Conservation (phyloP, 192 early-diverging fungal genomes). For the Backusella sp. region DNA sequence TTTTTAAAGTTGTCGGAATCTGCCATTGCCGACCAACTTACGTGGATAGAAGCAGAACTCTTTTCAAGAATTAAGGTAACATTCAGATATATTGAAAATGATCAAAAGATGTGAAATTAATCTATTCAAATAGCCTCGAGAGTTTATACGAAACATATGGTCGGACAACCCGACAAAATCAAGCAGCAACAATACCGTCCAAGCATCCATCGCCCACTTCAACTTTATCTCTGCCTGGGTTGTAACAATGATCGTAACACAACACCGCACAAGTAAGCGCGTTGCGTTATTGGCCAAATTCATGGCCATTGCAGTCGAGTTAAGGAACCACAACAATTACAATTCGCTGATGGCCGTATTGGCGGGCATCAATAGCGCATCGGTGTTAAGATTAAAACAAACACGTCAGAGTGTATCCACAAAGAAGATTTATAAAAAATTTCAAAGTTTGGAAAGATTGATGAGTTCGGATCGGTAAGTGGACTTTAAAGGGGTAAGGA, state of each 20-base stretch:
- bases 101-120: not conserved
- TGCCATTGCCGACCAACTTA: conserved; percentile 64
- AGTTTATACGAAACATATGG: conserved; percentile 15
- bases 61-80: conserved; percentile 52
- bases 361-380: conserved; percentile 64
- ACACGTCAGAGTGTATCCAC: conserved; percentile 53
- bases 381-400: conserved; percentile 62
- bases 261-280: conserved; percentile 59
- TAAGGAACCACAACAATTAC: conserved; percentile 71
- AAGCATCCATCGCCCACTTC: conserved; percentile 67
- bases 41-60: conserved; percentile 59
- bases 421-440: conserved; percentile 53
- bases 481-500: not conserved
- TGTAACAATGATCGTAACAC: conserved; percentile 63
- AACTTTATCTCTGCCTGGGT: conserved; percentile 80
- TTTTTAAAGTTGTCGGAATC: conserved; percentile 17
- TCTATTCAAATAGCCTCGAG: not conserved
- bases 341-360: conserved; percentile 78
- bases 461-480: conserved; percentile 61
- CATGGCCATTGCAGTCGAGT: conserved; percentile 63
- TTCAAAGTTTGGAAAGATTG: conserved; percentile 60
- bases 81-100: not conserved
- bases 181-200: conserved; percentile 33
- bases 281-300: conserved; percentile 68
- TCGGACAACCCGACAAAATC: not conserved